Conservation (phyloP, 1,284 basidiomycete species). For the Ustilago sp. region DNA sequence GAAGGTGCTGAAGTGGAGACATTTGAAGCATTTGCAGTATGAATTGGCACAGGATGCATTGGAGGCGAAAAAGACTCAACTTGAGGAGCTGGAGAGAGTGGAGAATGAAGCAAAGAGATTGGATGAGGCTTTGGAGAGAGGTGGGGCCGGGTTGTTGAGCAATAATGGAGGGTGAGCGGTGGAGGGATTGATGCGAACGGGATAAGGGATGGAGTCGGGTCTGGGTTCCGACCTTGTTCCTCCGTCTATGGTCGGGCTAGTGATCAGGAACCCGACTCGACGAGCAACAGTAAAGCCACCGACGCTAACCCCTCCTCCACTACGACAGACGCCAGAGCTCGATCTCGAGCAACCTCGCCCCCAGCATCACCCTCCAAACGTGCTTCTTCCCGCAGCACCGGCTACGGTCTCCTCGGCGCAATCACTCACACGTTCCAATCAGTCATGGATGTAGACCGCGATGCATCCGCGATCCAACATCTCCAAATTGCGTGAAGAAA, state of each 20-base stretch:
- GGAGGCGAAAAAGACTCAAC: slow-evolving; percentile 84
- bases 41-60: slow-evolving; percentile 94
- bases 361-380: slow-evolving; percentile 40
- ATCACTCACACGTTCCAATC: slow-evolving; percentile 93
- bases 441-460: slow-evolving; percentile 98
- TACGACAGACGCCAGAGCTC: neutral
- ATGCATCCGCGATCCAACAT: slow-evolving; percentile 91
- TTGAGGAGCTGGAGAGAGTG: slow-evolving; percentile 90
- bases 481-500: slow-evolving; percentile 91
- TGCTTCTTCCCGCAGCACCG: slow-evolving; percentile 37
- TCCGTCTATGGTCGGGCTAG: slow-evolving; percentile 41
- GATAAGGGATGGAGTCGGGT: slow-evolving; percentile 47
- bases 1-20: slow-evolving; percentile 90
- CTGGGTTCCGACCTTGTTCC: slow-evolving; percentile 31
- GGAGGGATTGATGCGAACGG: slow-evolving; percentile 48
- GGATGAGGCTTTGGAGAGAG: slow-evolving; percentile 80
- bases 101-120: slow-evolving; percentile 90
- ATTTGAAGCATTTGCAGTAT: slow-evolving; percentile 97
- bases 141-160: slow-evolving; percentile 52
- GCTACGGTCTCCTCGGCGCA: slow-evolving; percentile 83
- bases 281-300: neutral
- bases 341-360: slow-evolving; percentile 35
- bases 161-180: slow-evolving; percentile 20
- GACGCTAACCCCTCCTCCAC: slow-evolving; percentile 2
- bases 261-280: slow-evolving; percentile 21